These are phyloP conservation scores for Pichia sp. DNA, from an alignment of 1,139 yeast species.

Conservation along the genomic window DNA sequence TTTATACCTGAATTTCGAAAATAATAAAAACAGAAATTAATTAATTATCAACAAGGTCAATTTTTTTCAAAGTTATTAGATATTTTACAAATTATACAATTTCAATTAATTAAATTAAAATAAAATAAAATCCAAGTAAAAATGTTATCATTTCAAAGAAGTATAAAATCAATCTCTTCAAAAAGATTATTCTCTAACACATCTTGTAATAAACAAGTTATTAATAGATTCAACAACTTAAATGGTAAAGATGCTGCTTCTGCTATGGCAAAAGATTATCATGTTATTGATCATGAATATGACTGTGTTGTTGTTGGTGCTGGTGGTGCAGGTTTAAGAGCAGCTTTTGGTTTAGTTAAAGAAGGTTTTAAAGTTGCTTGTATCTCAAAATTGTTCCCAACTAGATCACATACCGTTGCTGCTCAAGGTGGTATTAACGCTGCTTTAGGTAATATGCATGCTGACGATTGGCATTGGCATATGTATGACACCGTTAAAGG, in stretches of 20 bases:
- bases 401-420: slow-evolving; percentile 97
- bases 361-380: slow-evolving; percentile 98
- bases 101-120: too few species aligned
- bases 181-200: slow-evolving; percentile 29
- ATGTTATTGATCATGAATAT: slow-evolving; percentile 92
- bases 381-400: slow-evolving; percentile 93
- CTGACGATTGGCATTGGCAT: slow-evolving; percentile 99
- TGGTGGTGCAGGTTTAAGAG: slow-evolving; percentile 98
- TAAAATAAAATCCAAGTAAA: neutral
- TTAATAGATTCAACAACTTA: slow-evolving; percentile 32
- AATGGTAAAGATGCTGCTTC: slow-evolving; percentile 49
- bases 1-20: too few species aligned
- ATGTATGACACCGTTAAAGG: slow-evolving; percentile 99
- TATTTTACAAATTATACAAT: too few species aligned
- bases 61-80: too few species aligned
- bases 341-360: slow-evolving; percentile 95
- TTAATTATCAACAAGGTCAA: too few species aligned
- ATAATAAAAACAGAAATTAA: too few species aligned
- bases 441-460: slow-evolving; percentile 95
- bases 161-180: slow-evolving; percentile 15
- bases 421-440: slow-evolving; percentile 99
- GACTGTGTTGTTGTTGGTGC: slow-evolving; percentile 98
- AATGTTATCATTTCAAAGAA: slow-evolving; percentile 21
- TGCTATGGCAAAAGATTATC: slow-evolving; percentile 69
- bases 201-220: slow-evolving; percentile 24